A percentile compares a stretch with the other conserved stretches of the same genome.
These are phyloP conservation scores for Trichoderma sp. DNA, from an alignment of 2,329 filamentous ascomycete species.

Conservation along the genomic window DNA sequence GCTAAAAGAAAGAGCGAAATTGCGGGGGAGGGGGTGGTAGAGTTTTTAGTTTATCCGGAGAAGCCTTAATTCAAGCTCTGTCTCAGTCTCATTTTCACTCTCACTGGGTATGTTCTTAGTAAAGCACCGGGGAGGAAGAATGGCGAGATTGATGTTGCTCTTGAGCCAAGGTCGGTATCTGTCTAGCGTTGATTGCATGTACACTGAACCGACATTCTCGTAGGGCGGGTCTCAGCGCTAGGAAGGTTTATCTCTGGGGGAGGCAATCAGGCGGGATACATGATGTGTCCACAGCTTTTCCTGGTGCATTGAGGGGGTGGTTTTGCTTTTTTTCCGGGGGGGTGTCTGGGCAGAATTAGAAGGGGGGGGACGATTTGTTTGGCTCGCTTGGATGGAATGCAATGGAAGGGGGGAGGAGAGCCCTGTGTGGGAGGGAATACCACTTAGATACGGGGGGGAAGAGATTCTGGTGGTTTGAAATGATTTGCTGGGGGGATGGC, in stretches of 20 bases:
- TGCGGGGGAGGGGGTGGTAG: neutral
- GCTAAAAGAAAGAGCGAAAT: neutral
- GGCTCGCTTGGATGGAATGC: constrained; percentile 17
- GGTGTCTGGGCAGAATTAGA: neutral
- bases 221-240: constrained; percentile 10
- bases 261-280: neutral
- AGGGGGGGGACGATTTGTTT: constrained; percentile 4
- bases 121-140: neutral
- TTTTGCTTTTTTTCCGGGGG: neutral
- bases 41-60: neutral
- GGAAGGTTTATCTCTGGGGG: constrained; percentile 17
- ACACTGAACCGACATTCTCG: neutral
- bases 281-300: neutral
- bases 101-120: neutral
- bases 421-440: neutral
- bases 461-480: neutral
- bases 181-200: constrained; percentile 6
- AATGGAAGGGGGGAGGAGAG: neutral
- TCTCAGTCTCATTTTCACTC: neutral
- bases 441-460: neutral
- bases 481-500: neutral
- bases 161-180: neutral
- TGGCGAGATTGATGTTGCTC: neutral
- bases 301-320: neutral
- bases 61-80: constrained; percentile 29